Conservation (phyloP, 805 yeast species). For the Ogataea paraovalis region DNA sequence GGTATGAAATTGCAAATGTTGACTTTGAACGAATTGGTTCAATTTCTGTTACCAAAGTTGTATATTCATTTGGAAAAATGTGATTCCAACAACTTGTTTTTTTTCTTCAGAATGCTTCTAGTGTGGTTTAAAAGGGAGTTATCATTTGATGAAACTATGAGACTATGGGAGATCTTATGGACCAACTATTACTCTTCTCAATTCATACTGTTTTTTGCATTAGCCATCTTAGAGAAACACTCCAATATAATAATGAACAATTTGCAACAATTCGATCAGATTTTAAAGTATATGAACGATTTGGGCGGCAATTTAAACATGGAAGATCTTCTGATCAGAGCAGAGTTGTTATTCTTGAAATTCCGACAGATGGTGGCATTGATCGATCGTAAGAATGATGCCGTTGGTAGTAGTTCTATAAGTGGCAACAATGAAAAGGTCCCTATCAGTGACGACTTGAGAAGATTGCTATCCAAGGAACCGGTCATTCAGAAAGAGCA, state of each 20-base stretch:
- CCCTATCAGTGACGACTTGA: constrained; percentile 48
- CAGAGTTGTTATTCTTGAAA: constrained; percentile 77
- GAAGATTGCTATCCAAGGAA: constrained; percentile 56
- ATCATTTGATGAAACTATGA: constrained; percentile 67
- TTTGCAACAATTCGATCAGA: constrained; percentile 80
- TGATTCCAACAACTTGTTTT: constrained; percentile 85
- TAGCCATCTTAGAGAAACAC: constrained; percentile 86
- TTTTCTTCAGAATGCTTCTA: constrained; percentile 89
- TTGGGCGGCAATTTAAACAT: constrained; percentile 71
- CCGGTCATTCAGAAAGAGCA: constrained; percentile 51
- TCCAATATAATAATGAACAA: constrained; percentile 73
- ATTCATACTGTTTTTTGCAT: constrained; percentile 80
- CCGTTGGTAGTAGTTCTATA: constrained; percentile 15
- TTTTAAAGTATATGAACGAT: constrained; percentile 89
- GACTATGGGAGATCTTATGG: constrained; percentile 91
- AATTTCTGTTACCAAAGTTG: constrained; percentile 81
- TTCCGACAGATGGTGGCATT: constrained; percentile 77
- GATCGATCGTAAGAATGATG: constrained; percentile 50
- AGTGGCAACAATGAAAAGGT: constrained; percentile 1
- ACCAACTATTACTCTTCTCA: constrained; percentile 85
- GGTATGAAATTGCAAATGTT: constrained; percentile 91
- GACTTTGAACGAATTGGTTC: constrained; percentile 79
- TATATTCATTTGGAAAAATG: constrained; percentile 81
- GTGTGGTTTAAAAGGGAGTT: constrained; percentile 96
- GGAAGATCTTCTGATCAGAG: constrained; percentile 73